Evolutionary conservation across 2,329 filamentous ascomycete species (phyloP), one percentile per base, ranked within the genome.

Genomic region (Annulohypoxylon truncatum): DNA sequence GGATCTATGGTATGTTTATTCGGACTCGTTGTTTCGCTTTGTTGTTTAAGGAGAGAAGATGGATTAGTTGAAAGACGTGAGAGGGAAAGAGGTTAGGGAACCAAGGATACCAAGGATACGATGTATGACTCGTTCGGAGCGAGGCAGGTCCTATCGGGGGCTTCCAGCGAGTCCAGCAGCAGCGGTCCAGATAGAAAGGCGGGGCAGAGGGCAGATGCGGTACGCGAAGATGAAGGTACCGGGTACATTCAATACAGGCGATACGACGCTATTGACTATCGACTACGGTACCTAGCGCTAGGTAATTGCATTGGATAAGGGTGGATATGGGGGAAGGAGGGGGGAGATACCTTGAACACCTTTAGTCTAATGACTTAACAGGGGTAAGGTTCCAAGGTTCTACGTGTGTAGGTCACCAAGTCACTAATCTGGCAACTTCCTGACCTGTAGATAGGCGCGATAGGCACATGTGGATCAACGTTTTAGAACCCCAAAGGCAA

Each of bases 121-220:
- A 55, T 61, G 53, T 64, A 64, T 68, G 65, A 68, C 65, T 68
- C 65, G 65, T 64, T 52, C 56, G 65, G 64, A 54, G 40, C 44
- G 55, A 64, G 56, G 61, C 56, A 67, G 51, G 64, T 67, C 47
- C 60, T 52, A 52, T 33, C 59, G 55, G 20, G 22, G 31, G 22
- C 18, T 33, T 38, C 35, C 33, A 51, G 28, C 18, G 38, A 46
- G 53, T 31, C 46, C 46, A 51, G 61, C 35, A 31, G 6, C 29
- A 9, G 8, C 29, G 18, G 35, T 40, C 46, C 46, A 51, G 61
- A 56, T 46, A 59, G 40, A 62, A 62, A 67, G 60, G 67, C 58
- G 61, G 67, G 61, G 65, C 67, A 68, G 52, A 53, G 67, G 61
- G 61, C 65, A 68, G 52, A 53, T 62, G 55, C 54, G 64, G 58